Base-by-base conservation (phyloP, 768 basidiomycete genomes). In the Xerocomus spinulosus region DNA sequence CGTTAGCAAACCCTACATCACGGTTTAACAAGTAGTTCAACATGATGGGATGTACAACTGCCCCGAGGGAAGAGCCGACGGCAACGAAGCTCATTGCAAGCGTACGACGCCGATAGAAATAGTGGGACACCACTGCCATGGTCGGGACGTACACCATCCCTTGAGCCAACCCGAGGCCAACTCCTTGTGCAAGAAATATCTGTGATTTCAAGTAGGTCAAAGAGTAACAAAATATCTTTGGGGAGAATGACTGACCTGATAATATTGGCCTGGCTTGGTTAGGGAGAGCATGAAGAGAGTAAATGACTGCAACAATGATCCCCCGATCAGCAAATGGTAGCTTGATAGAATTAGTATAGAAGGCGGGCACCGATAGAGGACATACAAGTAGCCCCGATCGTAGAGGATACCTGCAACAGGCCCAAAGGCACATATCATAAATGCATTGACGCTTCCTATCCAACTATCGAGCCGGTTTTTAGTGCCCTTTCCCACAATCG, bases 311-410 rank as follows among this genome's bases (percentile, higher is more conserved):
- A 80, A 58, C 8, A 75, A 18, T 1, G 73, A 64, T 1, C 77
- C 79, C 26, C 63, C 65, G 10, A 75, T 70, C 51, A 79, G 68
- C 14, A 79, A 49, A 35, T 69, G 62, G 48, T 75, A 72, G 52
- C 76, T 76, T 53, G 21, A 21, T 21, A 28, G 4, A 10, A 44
- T 56, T 3, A 56, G 43, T 9, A 43, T 41, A 9, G 10, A 42
- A 28, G 1, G 21, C 33, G 1, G 28, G 30, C 26, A 14, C 20
- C 10, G n/a, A 7, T 6, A n/a, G 41, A 7, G 2, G 23, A 51
- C 60, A 15, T 49, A 75, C 73, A 76, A 78, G 62, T 76, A 74
- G 45, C 80, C 80, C n/a, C 67, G 67, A 44, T 81, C 80, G 51
- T 74, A 77, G 8, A 73, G 68, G 42, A 68, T 57, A 3, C 80